A percentile compares a stretch with the other conserved stretches of the same genome.
phyloP scores from a whole-genome alignment of 176 grass and related monocot genomes.

The Hyparrhenia diplandra region DNA sequence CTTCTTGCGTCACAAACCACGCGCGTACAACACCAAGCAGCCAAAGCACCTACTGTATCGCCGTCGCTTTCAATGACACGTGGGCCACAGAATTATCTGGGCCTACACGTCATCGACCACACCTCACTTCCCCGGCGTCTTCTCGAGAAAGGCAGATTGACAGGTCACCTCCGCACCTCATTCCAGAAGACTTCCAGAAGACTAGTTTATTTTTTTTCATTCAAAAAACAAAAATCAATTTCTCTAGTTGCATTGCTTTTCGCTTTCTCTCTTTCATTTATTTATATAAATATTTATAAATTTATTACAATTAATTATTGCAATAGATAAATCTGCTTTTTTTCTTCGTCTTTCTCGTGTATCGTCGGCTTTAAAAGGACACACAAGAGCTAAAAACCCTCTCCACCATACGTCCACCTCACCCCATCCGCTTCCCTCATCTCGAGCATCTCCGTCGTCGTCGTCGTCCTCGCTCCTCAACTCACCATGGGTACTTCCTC shows the following conservation, averaged over 20 bases:
- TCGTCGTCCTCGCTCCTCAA: neutral
- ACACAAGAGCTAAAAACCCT: neutral
- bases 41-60: no score
- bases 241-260: neutral
- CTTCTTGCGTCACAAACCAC: conserved; percentile 31
- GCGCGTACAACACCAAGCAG: no score
- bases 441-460: neutral
- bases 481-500: conserved; percentile 39
- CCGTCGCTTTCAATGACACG: neutral
- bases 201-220: neutral
- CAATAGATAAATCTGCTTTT: neutral
- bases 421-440: neutral
- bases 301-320: no score
- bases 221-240: neutral
- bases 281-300: no score
- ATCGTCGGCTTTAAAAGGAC: neutral
- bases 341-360: neutral
- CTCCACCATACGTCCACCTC: conserved; percentile 2
- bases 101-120: conserved; percentile 1
- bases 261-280: neutral
- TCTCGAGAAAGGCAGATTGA: neutral
- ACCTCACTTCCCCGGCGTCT: neutral
- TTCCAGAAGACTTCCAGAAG: neutral
- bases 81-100: neutral
- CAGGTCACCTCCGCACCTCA: conserved; percentile 24